These are phyloP conservation scores for Lantana camara DNA, from an alignment of 257 asterid genomes.

Conservation along the genomic window DNA sequence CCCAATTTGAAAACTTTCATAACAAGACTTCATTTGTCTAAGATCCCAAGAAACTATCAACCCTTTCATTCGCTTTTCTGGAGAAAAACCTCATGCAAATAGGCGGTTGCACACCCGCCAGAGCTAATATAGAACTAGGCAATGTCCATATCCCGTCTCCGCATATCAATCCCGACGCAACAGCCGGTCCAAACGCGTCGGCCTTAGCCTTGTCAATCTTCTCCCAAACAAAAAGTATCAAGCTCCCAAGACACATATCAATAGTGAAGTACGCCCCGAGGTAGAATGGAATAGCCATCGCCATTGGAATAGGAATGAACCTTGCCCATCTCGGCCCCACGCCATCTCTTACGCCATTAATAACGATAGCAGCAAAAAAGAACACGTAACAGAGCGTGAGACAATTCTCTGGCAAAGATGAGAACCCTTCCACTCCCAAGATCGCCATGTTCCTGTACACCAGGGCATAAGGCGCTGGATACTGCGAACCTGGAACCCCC, in stretches of 20 bases:
- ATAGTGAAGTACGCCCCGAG: slow-evolving; percentile 75
- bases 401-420: slow-evolving; percentile 71
- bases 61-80: slow-evolving; percentile 44
- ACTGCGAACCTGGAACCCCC: slow-evolving; percentile 56
- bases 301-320: slow-evolving; percentile 90
- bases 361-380: slow-evolving; percentile 58
- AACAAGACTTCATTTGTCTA: no score
- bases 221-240: slow-evolving; percentile 73
- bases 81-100: slow-evolving; percentile 90
- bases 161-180: slow-evolving; percentile 88
- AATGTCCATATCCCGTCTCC: slow-evolving; percentile 89
- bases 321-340: slow-evolving; percentile 58
- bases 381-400: slow-evolving; percentile 67
- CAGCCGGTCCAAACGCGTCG: slow-evolving; percentile 83
- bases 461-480: slow-evolving; percentile 73
- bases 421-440: slow-evolving; percentile 75
- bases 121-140: slow-evolving; percentile 70
- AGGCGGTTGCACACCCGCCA: slow-evolving; percentile 73
- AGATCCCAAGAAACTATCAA: slow-evolving; percentile 49
- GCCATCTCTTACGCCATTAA: slow-evolving; percentile 59
- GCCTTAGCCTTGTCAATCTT: slow-evolving; percentile 70
- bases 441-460: slow-evolving; percentile 80
- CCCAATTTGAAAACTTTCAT: no score
- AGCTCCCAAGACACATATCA: slow-evolving; percentile 86
- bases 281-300: slow-evolving; percentile 92